phyloP scores from a whole-genome alignment of 148 eudicot genomes.

The Silene latifolia region DNA sequence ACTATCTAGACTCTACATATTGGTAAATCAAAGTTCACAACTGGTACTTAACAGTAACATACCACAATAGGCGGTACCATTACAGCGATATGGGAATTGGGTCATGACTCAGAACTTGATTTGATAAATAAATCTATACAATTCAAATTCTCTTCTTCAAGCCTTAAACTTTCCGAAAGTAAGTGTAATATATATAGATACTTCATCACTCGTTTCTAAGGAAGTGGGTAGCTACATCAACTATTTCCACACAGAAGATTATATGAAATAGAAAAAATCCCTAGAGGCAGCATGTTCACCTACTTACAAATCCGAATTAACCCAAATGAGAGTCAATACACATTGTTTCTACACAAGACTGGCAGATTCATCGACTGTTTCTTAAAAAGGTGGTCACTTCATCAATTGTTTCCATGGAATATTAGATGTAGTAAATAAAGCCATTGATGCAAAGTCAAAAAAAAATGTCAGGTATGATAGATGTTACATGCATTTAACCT shows the following conservation, averaged over 20 bases:
- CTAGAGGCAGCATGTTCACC: not conserved
- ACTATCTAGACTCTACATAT: not conserved
- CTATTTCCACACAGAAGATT: not conserved
- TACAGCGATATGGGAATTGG: not conserved
- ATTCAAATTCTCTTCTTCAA: not conserved
- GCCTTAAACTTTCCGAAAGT: not conserved
- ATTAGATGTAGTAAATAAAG: not conserved
- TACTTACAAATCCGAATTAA: not conserved
- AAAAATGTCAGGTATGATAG: not conserved
- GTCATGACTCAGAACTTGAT: not conserved
- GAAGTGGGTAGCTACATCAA: not conserved
- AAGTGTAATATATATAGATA: not conserved
- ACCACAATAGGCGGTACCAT: not conserved
- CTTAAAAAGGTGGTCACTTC: no score
- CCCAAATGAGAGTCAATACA: not conserved
- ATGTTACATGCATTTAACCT: not conserved
- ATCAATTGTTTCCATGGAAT: not conserved
- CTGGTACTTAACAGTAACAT: not conserved
- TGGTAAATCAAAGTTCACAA: not conserved
- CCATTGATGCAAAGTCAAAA: not conserved
- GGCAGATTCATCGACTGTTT: no score
- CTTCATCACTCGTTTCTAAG: not conserved
- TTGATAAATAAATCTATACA: not conserved
- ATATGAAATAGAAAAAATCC: not conserved
- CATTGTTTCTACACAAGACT: not conserved